phyloP scores from a whole-genome alignment of 73 alveolate genomes.

The Effrenium voratum region DNA sequence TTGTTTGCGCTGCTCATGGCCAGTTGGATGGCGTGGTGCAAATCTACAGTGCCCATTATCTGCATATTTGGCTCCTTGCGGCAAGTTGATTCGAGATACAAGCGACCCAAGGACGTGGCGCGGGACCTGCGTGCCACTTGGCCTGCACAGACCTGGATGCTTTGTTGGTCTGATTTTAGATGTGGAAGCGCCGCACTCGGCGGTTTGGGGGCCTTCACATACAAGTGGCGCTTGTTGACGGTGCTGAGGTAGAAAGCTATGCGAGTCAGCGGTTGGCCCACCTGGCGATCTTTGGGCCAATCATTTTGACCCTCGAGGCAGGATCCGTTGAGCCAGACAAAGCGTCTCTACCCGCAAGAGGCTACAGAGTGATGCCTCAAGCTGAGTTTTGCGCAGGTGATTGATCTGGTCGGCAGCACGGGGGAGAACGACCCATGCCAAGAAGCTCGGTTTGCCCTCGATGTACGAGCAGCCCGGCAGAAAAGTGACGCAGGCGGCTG shows the following conservation, averaged over 20 bases:
- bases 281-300: constrained; percentile 52
- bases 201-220: too few relatives aligned
- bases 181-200: not conserved
- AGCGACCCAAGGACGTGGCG: constrained; percentile 7
- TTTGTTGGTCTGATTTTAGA: not conserved
- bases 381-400: not conserved
- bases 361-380: not conserved
- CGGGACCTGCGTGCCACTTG: constrained; percentile 44
- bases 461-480: not conserved
- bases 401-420: constrained; percentile 70
- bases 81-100: not conserved
- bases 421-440: constrained; percentile 70
- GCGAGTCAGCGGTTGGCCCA: constrained; percentile 48
- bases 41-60: constrained; percentile 34
- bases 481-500: not conserved
- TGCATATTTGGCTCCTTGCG: not conserved
- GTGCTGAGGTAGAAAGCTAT: constrained; percentile 15
- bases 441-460: not conserved
- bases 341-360: not conserved
- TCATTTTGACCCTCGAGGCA: constrained; percentile 38
- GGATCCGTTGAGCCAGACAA: not conserved
- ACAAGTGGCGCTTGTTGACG: too few relatives aligned
- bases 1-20: not conserved
- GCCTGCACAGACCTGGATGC: not conserved
- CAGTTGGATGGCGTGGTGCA: constrained; percentile 80